phyloP scores from a whole-genome alignment of 805 yeast genomes.

The Lipomyces japonicus region DNA sequence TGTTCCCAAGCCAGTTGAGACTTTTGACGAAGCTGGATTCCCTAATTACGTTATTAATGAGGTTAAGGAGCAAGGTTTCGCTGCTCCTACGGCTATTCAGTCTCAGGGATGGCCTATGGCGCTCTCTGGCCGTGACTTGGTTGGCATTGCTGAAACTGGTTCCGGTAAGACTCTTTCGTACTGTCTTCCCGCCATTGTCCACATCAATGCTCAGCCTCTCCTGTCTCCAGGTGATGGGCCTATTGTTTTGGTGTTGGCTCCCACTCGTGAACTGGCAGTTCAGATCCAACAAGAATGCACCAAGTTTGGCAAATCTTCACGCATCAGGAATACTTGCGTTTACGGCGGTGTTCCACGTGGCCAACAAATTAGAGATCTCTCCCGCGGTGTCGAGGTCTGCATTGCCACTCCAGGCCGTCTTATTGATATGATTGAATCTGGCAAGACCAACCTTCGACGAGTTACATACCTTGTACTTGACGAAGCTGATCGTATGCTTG shows the following conservation, averaged over 20 bases:
- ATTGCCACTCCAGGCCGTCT: conserved; percentile 99
- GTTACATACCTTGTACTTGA: conserved; percentile 95
- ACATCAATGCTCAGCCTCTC: conserved; percentile 90
- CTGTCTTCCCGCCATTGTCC: conserved; percentile 95
- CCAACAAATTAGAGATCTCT: conserved; percentile 92
- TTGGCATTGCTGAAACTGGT: conserved; percentile 98
- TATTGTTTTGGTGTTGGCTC: conserved; percentile 89
- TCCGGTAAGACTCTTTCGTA: conserved; percentile 97
- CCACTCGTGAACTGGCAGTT: conserved; percentile 98
- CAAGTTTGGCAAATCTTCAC: conserved; percentile 86
- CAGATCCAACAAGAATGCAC: conserved; percentile 96
- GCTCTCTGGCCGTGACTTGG: conserved; percentile 95
- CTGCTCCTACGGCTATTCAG: conserved; percentile 91
- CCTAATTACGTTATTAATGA: conserved; percentile 85
- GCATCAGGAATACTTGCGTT: conserved; percentile 78
- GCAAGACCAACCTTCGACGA: conserved; percentile 91
- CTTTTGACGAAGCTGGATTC: conserved; percentile 96
- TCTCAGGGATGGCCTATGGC: conserved; percentile 99
- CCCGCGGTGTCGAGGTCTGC: conserved; percentile 91
- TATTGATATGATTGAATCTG: conserved; percentile 93
- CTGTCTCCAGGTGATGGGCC: conserved; percentile 96
- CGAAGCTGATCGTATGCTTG: conserved; percentile 99
- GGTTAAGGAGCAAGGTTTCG: conserved; percentile 89
- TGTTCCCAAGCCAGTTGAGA: conserved; percentile 90
- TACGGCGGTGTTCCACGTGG: conserved; percentile 99